Percentiles rank a stretch among this genome's conserved stretches.
Conservation (phyloP, 495 filamentous ascomycete genomes). For the Aspergillus biplanus region DNA sequence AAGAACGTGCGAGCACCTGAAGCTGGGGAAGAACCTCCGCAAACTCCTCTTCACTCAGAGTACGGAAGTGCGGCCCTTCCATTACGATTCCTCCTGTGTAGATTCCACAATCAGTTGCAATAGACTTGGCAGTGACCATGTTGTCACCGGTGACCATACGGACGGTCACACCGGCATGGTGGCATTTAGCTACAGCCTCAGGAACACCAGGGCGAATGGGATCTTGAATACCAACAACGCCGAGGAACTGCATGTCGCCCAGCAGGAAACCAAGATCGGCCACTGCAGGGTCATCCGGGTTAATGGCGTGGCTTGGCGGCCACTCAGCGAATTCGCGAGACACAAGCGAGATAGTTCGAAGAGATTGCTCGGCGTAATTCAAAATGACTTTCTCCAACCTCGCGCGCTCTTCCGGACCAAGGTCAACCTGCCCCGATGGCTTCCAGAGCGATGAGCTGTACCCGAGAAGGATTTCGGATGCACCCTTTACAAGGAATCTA, state of each 20-base stretch:
- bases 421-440: slow-evolving; percentile 59
- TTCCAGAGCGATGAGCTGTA: slow-evolving; percentile 62
- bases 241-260: slow-evolving; percentile 60
- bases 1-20: slow-evolving; percentile 67
- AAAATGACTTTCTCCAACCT: slow-evolving; percentile 62
- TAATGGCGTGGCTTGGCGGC: slow-evolving; percentile 63
- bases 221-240: slow-evolving; percentile 77
- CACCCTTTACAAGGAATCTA: slow-evolving; percentile 73
- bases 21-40: slow-evolving; percentile 61
- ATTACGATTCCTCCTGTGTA: slow-evolving; percentile 58
- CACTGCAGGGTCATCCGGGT: slow-evolving; percentile 38
- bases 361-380: slow-evolving; percentile 69
- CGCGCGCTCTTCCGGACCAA: slow-evolving; percentile 38
- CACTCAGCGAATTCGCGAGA: slow-evolving; percentile 78
- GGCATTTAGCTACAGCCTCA: slow-evolving; percentile 65
- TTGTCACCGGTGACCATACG: slow-evolving; percentile 86
- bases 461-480: slow-evolving; percentile 73
- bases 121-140: slow-evolving; percentile 68
- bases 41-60: slow-evolving; percentile 60
- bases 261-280: slow-evolving; percentile 33
- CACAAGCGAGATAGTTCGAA: slow-evolving; percentile 76
- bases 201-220: slow-evolving; percentile 72
- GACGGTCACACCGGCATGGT: slow-evolving; percentile 71
- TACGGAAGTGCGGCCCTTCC: slow-evolving; percentile 68
- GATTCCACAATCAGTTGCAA: slow-evolving; percentile 60